Evolutionary conservation across 352 stramenopile genomes (phyloP).

Genomic region (Phytophthora lateralis): DNA sequence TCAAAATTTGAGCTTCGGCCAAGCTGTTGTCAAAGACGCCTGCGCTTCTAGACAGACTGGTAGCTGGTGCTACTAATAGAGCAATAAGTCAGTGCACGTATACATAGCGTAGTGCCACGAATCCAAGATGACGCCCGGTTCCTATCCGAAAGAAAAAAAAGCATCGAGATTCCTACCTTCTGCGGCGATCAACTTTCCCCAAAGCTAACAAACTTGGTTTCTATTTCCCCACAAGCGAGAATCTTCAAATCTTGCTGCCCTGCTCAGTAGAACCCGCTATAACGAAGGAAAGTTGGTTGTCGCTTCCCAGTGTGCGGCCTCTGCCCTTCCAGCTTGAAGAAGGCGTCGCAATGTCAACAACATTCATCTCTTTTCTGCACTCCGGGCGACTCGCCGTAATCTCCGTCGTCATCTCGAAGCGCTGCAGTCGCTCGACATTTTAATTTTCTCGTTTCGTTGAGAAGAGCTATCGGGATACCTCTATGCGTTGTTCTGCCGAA

Average conservation of each 20-base stretch:
- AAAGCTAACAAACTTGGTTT: background rate
- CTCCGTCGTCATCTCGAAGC: constrained; percentile 6
- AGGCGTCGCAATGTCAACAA: background rate
- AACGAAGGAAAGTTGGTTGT: background rate
- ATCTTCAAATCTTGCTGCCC: constrained; percentile 22
- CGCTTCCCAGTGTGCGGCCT: background rate
- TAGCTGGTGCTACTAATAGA: no score
- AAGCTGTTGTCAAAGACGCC: no score
- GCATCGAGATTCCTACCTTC: constrained; percentile 5
- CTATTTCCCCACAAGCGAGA: background rate
- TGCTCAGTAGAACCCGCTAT: background rate
- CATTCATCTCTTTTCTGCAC: background rate
- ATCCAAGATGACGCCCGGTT: background rate
- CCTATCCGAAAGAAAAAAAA: constrained; percentile 2
- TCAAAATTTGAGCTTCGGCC: no score
- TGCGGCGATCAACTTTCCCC: background rate
- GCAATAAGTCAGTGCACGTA: no score
- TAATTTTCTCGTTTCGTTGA: background rate
- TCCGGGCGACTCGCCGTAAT: constrained; percentile 6
- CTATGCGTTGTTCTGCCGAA: background rate
- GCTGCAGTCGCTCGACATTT: background rate
- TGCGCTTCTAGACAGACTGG: no score
- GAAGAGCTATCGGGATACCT: no score
- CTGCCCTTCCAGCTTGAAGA: constrained; percentile 3
- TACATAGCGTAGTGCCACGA: no score